Percentiles rank a stretch among this genome's conserved stretches.
Conservation (phyloP, 176 grass and related monocot genomes). For the Carex littledalei region DNA sequence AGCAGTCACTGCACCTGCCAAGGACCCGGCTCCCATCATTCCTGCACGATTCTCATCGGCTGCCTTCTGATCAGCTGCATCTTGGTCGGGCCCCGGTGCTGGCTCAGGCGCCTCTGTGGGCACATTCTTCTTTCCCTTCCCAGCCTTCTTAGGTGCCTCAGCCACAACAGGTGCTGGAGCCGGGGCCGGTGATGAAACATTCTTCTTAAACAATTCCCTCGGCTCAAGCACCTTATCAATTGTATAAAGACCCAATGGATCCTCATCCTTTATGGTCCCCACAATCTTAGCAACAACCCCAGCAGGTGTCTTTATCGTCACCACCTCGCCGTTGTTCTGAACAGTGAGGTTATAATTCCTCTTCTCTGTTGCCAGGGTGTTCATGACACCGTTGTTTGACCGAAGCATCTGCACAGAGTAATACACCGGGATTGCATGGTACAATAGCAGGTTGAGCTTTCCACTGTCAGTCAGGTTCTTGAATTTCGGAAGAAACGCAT, state of each 20-base stretch:
- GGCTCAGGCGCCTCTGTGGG: constrained; percentile 17
- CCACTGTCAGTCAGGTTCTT: constrained; percentile 61
- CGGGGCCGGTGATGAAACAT: constrained; percentile 3
- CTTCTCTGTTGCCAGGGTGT: constrained; percentile 74
- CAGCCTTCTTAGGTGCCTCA: constrained; percentile 38
- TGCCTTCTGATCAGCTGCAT: constrained; percentile 29
- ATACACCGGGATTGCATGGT: constrained; percentile 74
- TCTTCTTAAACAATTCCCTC: constrained; percentile 57
- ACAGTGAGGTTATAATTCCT: constrained; percentile 69
- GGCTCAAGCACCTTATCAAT: constrained; percentile 61
- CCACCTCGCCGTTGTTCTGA: constrained; percentile 68
- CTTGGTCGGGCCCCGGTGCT: constrained; percentile 3
- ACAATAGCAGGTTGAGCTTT: constrained; percentile 60
- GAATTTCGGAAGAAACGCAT: constrained; percentile 49
- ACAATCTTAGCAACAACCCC: constrained; percentile 31
- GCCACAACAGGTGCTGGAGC: constrained; percentile 39
- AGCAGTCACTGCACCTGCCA: not conserved
- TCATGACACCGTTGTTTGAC: constrained; percentile 80
- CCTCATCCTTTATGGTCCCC: constrained; percentile 37
- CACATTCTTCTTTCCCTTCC: constrained; percentile 33
- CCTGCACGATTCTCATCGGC: constrained; percentile 10
- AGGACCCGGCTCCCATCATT: not conserved
- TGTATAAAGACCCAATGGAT: constrained; percentile 57
- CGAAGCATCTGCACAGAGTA: constrained; percentile 49
- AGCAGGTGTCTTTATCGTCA: constrained; percentile 49